Percentiles rank a stretch among this genome's conserved stretches.
These are phyloP conservation scores for Beauveria brongniartii DNA, from an alignment of 2,329 filamentous ascomycete species.

Conservation along the genomic window DNA sequence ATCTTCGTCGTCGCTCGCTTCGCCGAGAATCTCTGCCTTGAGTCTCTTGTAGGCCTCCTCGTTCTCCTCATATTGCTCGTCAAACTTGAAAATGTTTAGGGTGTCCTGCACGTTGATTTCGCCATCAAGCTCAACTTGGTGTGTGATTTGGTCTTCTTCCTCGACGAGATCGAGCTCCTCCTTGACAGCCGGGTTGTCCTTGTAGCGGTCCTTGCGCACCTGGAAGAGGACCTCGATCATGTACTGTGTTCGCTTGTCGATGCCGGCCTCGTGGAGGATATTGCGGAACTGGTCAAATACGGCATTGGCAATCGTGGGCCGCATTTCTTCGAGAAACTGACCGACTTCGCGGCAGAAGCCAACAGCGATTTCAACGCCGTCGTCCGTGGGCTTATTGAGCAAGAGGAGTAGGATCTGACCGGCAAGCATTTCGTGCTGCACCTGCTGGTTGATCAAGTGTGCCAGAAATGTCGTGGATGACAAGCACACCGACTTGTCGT, in stretches of 20 bases:
- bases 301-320: slow-evolving; percentile 72
- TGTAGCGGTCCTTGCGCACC: slow-evolving; percentile 91
- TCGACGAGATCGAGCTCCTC: slow-evolving; percentile 94
- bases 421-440: slow-evolving; percentile 86
- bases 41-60: slow-evolving; percentile 85
- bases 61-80: slow-evolving; percentile 81
- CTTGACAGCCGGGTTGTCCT: slow-evolving; percentile 82
- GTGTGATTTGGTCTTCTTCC: slow-evolving; percentile 96
- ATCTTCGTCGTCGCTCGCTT: slow-evolving; percentile 78
- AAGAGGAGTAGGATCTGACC: slow-evolving; percentile 89
- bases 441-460: slow-evolving; percentile 92
- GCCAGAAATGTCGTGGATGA: slow-evolving; percentile 92
- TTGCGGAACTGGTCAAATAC: slow-evolving; percentile 95
- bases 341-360: slow-evolving; percentile 88
- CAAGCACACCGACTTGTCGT: slow-evolving; percentile 93
- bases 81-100: slow-evolving; percentile 93
- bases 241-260: slow-evolving; percentile 97
- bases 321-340: slow-evolving; percentile 93
- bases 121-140: slow-evolving; percentile 73
- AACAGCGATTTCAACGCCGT: slow-evolving; percentile 96
- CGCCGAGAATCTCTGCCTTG: slow-evolving; percentile 88
- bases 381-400: slow-evolving; percentile 90
- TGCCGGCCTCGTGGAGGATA: slow-evolving; percentile 92
- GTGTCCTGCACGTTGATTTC: slow-evolving; percentile 78
- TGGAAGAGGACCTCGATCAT: slow-evolving; percentile 98